Percentiles rank a stretch among this genome's conserved stretches.
Evolutionary conservation across 2,329 filamentous ascomycete genomes (phyloP).

Genomic region (Plectosphaerella cucumerina): DNA sequence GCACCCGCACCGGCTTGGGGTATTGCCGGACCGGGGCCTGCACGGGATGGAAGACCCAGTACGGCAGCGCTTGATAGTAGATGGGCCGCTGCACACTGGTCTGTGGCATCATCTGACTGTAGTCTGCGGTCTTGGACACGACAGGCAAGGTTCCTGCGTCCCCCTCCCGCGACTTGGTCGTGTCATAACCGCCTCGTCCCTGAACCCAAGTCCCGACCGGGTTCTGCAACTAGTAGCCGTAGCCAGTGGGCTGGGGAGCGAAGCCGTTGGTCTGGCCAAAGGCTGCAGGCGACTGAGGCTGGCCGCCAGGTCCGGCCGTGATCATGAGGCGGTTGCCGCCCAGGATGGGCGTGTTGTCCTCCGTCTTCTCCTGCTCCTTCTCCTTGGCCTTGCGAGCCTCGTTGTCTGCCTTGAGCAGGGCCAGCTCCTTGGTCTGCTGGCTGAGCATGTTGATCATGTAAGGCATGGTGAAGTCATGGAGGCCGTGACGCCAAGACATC

Average conservation of each 20-base stretch:
- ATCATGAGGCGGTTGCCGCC: conserved; percentile 89
- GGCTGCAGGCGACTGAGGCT: conserved; percentile 55
- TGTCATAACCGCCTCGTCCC: background rate
- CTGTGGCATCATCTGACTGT: conserved; percentile 1
- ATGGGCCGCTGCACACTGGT: conserved; percentile 1
- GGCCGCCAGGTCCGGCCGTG: conserved; percentile 71
- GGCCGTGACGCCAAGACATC: conserved; percentile 92
- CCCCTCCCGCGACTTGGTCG: background rate
- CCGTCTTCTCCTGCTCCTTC: conserved; percentile 70
- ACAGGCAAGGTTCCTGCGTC: background rate
- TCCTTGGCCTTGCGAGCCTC: conserved; percentile 85
- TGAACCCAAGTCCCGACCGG: conserved; percentile 6
- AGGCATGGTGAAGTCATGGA: conserved; percentile 97
- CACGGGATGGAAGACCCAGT: background rate
- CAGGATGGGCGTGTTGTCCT: conserved; percentile 91
- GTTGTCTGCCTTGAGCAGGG: conserved; percentile 87
- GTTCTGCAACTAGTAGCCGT: conserved; percentile 45
- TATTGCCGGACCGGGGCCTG: background rate
- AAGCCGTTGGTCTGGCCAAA: conserved; percentile 85
- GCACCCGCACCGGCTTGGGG: background rate
- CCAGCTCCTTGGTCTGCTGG: conserved; percentile 84
- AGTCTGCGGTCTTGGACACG: background rate
- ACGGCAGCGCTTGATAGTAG: background rate
- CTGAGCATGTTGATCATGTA: conserved; percentile 99
- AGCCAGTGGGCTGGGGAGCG: conserved; percentile 82